Evolutionary conservation across 495 filamentous ascomycete genomes (phyloP).

Genomic region (Cairneyella variabilis): DNA sequence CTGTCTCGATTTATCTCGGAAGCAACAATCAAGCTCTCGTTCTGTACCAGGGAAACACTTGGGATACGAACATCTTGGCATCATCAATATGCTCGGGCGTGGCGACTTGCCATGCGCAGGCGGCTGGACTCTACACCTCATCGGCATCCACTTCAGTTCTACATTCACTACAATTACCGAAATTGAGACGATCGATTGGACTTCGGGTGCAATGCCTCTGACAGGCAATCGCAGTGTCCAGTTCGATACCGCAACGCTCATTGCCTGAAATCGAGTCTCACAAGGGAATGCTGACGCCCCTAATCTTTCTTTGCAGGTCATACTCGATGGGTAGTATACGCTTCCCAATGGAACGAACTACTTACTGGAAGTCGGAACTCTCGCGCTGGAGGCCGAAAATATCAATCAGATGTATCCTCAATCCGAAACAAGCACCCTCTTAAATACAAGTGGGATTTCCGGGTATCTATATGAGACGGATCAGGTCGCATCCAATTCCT

Average conservation of each 20-base stretch:
- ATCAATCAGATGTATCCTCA: slow-evolving; percentile 29
- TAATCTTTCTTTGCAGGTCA: slow-evolving; percentile 9
- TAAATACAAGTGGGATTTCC: too few relatives aligned
- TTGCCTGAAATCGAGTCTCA: not conserved
- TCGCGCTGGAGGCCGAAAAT: slow-evolving; percentile 33
- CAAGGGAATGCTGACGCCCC: too few relatives aligned
- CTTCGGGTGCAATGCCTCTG: not conserved
- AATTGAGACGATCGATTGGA: not conserved
- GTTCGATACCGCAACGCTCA: slow-evolving; percentile 5
- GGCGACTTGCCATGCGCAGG: not conserved
- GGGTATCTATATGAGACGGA: too few relatives aligned
- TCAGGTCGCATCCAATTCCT: slow-evolving; percentile 51
- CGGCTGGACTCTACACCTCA: slow-evolving; percentile 12
- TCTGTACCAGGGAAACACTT: slow-evolving; percentile 16
- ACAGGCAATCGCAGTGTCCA: too few relatives aligned
- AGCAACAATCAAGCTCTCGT: slow-evolving; percentile 5
- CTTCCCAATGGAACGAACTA: slow-evolving; percentile 32
- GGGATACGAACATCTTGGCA: slow-evolving; percentile 5
- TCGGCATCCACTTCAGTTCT: too few relatives aligned
- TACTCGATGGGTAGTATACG: slow-evolving; percentile 10
- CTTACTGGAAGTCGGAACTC: slow-evolving; percentile 31
- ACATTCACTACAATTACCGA: not conserved
- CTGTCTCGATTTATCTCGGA: slow-evolving; percentile 22
- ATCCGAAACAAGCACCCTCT: too few relatives aligned
- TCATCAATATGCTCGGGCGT: slow-evolving; percentile 4